These are phyloP conservation scores for Zoysia japonica DNA, from an alignment of 176 grass and related monocot species.

Conservation along the genomic window DNA sequence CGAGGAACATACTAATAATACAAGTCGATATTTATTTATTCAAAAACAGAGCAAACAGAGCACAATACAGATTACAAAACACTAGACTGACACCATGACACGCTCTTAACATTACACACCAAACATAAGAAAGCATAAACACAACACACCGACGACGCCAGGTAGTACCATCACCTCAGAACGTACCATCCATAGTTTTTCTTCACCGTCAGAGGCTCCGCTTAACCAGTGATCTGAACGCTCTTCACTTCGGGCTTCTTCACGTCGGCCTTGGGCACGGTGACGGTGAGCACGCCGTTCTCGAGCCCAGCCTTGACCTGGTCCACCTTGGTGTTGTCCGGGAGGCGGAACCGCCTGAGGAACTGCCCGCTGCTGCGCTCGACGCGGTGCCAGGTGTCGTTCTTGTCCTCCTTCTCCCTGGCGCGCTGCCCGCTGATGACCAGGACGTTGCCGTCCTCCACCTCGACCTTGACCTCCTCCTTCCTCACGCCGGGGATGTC, in stretches of 20 bases:
- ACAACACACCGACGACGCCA: neutral
- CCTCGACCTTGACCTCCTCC: slow-evolving; percentile 51
- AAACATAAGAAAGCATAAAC: neutral
- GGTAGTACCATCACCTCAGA: neutral
- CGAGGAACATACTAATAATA: neutral
- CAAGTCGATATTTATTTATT: slow-evolving; percentile 10
- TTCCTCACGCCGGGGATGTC: slow-evolving; percentile 56
- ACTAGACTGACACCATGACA: neutral
- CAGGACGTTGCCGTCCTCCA: slow-evolving; percentile 53
- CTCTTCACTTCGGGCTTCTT: slow-evolving; percentile 48
- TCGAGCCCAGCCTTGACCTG: slow-evolving; percentile 55
- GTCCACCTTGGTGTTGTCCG: slow-evolving; percentile 48
- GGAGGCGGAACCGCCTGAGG: slow-evolving; percentile 36
- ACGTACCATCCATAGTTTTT: neutral
- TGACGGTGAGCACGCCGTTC: slow-evolving; percentile 57
- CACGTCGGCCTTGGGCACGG: slow-evolving; percentile 48
- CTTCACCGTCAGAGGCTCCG: neutral
- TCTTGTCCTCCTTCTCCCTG: slow-evolving; percentile 60
- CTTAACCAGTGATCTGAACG: slow-evolving; percentile 57
- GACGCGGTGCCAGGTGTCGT: slow-evolving; percentile 58
- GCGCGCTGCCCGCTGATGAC: slow-evolving; percentile 53
- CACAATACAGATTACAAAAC: too few relatives aligned
- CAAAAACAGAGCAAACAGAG: neutral
- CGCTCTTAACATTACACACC: neutral
- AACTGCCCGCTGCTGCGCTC: slow-evolving; percentile 66